Evolutionary conservation across 805 yeast genomes (phyloP), one percentile per base, ranked within the genome.

Genomic region (Komagataella populi): DNA sequence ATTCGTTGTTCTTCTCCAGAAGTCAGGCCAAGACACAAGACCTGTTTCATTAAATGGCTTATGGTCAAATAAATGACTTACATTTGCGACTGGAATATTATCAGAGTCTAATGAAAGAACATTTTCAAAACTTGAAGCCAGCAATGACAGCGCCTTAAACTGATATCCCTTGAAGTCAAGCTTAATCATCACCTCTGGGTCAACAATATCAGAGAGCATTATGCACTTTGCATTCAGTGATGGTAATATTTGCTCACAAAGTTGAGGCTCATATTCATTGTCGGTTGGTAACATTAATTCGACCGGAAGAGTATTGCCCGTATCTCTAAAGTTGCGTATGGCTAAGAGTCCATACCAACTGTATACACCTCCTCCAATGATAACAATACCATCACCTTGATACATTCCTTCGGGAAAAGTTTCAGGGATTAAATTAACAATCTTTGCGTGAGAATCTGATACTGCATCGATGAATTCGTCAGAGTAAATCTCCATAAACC

Each of bases 1-100:
- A 52, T 74, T 71, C 2, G 86, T 81, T 14, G 84, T 74, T 60
- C 87, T 69, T 18, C 78, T 74, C 85, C 85, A 80, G 43, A 77
- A 78, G 61, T 80, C 84, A 4, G 85, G 85, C 84, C 85, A 80
- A n/a, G 77, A 56, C 14, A 81, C 70, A 62, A 81, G 63, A 0
- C 78, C 75, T n/a, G 64, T 62, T 7, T 68, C 61, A 30, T 65
- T 58, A 63, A 67, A 80, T 12, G 78, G 68, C 4, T 69, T 62
- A 0, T 76, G 69, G 1, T 64, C 63, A 52, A 81, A 76, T 22
- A 82, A 58, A 14, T 65, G 59, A 1, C 89, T 81, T 8, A 61
- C 52, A 3, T 87, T 80, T 2, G 77, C 62, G 23, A 73, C 65
- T 2, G 77, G 71, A 48, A 72, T 60, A 52, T 71, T 72, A 57